A percentile compares a stretch with the other conserved stretches of the same genome.
These are phyloP conservation scores for Starmerella stigmatis DNA, from an alignment of 805 yeast species.

Conservation along the genomic window DNA sequence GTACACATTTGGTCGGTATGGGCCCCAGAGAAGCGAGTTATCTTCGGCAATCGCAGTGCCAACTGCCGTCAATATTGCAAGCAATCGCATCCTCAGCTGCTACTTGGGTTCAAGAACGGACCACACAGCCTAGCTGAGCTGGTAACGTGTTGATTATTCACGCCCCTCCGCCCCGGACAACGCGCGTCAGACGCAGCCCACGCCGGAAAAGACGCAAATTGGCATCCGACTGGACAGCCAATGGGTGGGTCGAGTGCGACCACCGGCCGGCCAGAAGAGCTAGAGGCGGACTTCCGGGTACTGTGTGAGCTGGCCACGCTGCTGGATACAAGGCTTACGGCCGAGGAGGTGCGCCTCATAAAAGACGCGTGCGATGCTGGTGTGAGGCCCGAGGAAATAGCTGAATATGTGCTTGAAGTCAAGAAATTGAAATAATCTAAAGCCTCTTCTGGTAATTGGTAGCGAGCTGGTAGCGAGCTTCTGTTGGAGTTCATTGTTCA, in stretches of 20 bases:
- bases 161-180: too few species aligned
- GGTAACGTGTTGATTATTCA: slow-evolving; percentile 7
- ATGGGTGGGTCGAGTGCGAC: too few species aligned
- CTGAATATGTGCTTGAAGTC: slow-evolving; percentile 12
- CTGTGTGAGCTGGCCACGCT: slow-evolving; percentile 27
- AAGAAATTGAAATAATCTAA: too few species aligned
- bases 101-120: too few species aligned
- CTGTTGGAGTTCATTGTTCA: too few species aligned
- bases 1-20: slow-evolving; percentile 78
- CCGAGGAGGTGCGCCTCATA: slow-evolving; percentile 24
- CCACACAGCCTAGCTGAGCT: too few species aligned
- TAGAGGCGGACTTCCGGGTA: background rate
- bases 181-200: too few species aligned
- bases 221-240: too few species aligned
- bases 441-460: too few species aligned
- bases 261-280: background rate
- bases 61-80: background rate
- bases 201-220: too few species aligned
- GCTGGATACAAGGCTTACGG: slow-evolving; percentile 27
- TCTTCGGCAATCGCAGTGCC: slow-evolving; percentile 18
- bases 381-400: slow-evolving; percentile 28
- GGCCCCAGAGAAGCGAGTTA: slow-evolving; percentile 73
- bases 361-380: slow-evolving; percentile 28
- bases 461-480: too few species aligned
- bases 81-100: background rate